Percentiles rank a stretch among this genome's conserved stretches.
Conservation (phyloP, 2,329 filamentous ascomycete genomes). For the Sclerotinia minor region DNA sequence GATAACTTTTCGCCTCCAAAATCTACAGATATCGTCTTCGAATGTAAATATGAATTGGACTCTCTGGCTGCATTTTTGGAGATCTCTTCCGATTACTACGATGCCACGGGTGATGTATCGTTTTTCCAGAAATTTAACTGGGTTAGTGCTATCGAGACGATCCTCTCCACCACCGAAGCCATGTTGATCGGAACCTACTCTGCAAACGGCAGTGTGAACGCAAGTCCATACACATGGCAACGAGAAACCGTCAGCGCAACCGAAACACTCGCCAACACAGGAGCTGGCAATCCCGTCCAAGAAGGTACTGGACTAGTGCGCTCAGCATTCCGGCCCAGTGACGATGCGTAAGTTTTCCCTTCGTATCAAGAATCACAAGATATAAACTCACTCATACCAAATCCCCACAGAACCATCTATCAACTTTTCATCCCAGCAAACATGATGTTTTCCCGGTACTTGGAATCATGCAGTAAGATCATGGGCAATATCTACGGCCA, state of each 20-base stretch:
- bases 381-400: neutral
- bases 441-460: slow-evolving; percentile 73
- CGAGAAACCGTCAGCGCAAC: slow-evolving; percentile 71
- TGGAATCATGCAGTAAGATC: slow-evolving; percentile 54
- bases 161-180: slow-evolving; percentile 67
- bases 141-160: slow-evolving; percentile 68
- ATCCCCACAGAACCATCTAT: slow-evolving; percentile 56
- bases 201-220: slow-evolving; percentile 55
- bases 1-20: slow-evolving; percentile 65
- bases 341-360: slow-evolving; percentile 63
- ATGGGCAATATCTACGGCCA: slow-evolving; percentile 52
- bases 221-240: slow-evolving; percentile 72
- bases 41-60: slow-evolving; percentile 96
- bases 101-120: slow-evolving; percentile 66
- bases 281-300: slow-evolving; percentile 77
- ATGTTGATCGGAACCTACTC: slow-evolving; percentile 77
- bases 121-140: slow-evolving; percentile 75
- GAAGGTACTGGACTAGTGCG: slow-evolving; percentile 75
- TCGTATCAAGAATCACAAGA: neutral
- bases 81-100: slow-evolving; percentile 77
- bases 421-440: slow-evolving; percentile 90
- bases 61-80: slow-evolving; percentile 84
- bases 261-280: slow-evolving; percentile 76
- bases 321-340: slow-evolving; percentile 85
- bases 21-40: slow-evolving; percentile 76